Conservation (phyloP, 192 early-diverging fungal species). For the Allomyces arbusculus region DNA sequence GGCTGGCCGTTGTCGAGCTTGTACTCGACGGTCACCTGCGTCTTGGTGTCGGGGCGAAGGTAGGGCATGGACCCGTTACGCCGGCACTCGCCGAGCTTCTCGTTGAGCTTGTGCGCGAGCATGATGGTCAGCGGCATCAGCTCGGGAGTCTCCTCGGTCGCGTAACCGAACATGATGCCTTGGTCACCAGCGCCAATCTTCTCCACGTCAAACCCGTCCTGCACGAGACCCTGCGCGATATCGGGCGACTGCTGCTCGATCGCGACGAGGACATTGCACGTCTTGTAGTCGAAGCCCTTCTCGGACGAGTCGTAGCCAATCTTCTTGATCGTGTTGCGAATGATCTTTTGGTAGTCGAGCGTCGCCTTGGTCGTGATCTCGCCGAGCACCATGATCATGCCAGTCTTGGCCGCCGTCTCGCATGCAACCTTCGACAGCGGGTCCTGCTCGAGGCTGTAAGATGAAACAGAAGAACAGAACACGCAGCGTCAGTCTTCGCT, state of each 20-base stretch:
- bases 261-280: slow-evolving; percentile 98
- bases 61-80: slow-evolving; percentile 71
- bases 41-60: slow-evolving; percentile 98
- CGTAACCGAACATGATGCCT: slow-evolving; percentile 86
- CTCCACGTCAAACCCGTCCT: slow-evolving; percentile 75
- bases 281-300: slow-evolving; percentile 99
- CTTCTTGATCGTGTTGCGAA: slow-evolving; percentile 94
- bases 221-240: slow-evolving; percentile 92
- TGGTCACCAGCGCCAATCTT: slow-evolving; percentile 99
- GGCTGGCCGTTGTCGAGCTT: slow-evolving; percentile 84
- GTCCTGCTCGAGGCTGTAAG: slow-evolving; percentile 53
- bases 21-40: slow-evolving; percentile 99
- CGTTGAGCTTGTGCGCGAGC: slow-evolving; percentile 95
- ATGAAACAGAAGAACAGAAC: slow-evolving; percentile 5
- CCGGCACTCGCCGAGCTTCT: slow-evolving; percentile 85
- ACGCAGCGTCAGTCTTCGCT: slow-evolving; percentile 2
- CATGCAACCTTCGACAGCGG: slow-evolving; percentile 96
- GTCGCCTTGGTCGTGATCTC: slow-evolving; percentile 98
- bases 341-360: slow-evolving; percentile 98
- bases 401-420: slow-evolving; percentile 99
- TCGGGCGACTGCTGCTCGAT: slow-evolving; percentile 99
- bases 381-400: slow-evolving; percentile 99
- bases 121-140: slow-evolving; percentile 92
- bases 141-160: slow-evolving; percentile 97
- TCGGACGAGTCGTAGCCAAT: slow-evolving; percentile 97